Percentiles rank a stretch among this genome's conserved stretches.
phyloP scores from a whole-genome alignment of 208 protist genomes.

The Leishmania martiniquensis region DNA sequence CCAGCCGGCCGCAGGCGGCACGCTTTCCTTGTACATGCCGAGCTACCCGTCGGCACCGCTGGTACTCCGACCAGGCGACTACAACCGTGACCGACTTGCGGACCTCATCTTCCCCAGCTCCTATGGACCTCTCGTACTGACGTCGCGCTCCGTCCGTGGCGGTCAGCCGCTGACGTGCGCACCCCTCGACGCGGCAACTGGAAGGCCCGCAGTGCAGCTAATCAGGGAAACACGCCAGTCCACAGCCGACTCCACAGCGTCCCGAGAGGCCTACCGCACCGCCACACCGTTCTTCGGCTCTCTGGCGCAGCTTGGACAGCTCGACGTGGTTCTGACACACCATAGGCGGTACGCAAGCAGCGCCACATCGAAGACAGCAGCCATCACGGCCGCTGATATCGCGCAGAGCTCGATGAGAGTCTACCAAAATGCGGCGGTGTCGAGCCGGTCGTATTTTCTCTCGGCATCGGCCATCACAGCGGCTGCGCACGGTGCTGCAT shows the following conservation, averaged over 20 bases:
- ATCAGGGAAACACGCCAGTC: background rate
- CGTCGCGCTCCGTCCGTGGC: slow-evolving; percentile 3
- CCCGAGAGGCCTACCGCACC: slow-evolving; percentile 23
- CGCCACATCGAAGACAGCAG: background rate
- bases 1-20: background rate
- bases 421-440: slow-evolving; percentile 37
- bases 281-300: slow-evolving; percentile 58
- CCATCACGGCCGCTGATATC: background rate
- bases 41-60: slow-evolving; percentile 37
- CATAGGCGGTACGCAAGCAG: slow-evolving; percentile 25
- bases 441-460: slow-evolving; percentile 55
- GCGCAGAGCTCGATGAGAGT: background rate
- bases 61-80: slow-evolving; percentile 56
- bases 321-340: slow-evolving; percentile 38
- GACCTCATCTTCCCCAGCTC: slow-evolving; percentile 73
- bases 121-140: slow-evolving; percentile 62
- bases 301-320: slow-evolving; percentile 31
- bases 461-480: slow-evolving; percentile 42
- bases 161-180: slow-evolving; percentile 15
- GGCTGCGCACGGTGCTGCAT: slow-evolving; percentile 30
- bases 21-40: slow-evolving; percentile 30
- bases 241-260: background rate
- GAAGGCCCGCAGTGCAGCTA: slow-evolving; percentile 18
- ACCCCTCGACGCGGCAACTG: slow-evolving; percentile 16
- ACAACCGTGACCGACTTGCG: slow-evolving; percentile 57